These are phyloP conservation scores for Gomphus bonarii DNA, from an alignment of 1,284 basidiomycete species.

Conservation along the genomic window DNA sequence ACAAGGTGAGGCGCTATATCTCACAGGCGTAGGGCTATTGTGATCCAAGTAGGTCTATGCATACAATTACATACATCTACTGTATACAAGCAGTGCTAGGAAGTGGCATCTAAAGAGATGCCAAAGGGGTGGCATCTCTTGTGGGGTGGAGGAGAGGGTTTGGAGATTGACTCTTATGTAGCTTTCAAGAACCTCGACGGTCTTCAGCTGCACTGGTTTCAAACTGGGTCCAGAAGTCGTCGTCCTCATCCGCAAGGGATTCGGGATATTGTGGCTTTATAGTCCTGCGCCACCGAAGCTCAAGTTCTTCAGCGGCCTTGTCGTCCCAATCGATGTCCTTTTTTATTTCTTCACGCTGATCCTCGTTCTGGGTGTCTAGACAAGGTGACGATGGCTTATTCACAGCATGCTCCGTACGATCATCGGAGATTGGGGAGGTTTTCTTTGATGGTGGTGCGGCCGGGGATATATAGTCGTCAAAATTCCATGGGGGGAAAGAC, in stretches of 20 bases:
- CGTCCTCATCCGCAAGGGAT: neutral
- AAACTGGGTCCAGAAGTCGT: slow-evolving; percentile 14
- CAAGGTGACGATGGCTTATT: neutral
- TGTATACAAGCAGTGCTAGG: no score
- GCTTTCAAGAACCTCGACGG: no score
- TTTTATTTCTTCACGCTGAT: neutral
- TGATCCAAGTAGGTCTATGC: no score
- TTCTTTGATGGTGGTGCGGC: neutral
- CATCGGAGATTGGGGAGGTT: neutral
- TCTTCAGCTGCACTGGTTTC: slow-evolving; percentile 12
- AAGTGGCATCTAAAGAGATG: no score
- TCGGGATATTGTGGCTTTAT: neutral
- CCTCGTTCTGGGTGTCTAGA: neutral
- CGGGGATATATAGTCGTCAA: neutral
- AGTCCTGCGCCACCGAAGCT: neutral
- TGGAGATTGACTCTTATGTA: no score
- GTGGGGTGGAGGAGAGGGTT: no score
- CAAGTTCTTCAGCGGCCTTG: neutral
- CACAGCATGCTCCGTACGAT: no score
- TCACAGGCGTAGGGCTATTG: no score
- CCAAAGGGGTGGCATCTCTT: no score
- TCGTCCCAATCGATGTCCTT: neutral
- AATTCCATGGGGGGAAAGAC: neutral
- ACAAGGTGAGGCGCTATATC: no score
- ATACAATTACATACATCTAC: no score